Conservation (phyloP, 495 filamentous ascomycete genomes). For the Annulohypoxylon maeteangense region DNA sequence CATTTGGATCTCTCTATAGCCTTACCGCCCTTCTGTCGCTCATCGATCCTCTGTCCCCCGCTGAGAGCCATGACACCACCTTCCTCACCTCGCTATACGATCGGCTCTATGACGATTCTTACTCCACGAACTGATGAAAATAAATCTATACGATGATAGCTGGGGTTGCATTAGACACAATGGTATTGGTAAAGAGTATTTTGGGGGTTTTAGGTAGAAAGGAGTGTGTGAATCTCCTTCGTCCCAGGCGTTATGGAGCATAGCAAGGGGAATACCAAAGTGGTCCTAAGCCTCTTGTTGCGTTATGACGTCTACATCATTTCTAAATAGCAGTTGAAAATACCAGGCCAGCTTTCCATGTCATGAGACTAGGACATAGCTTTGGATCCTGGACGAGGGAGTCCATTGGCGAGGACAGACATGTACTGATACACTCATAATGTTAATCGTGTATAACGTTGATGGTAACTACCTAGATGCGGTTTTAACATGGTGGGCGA, state of each 20-base stretch:
- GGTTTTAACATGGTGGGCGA: not conserved
- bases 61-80: conserved; percentile 25
- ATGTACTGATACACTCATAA: conserved; percentile 35
- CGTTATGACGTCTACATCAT: not conserved
- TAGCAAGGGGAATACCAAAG: conserved; percentile 34
- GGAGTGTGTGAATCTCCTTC: conserved; percentile 26
- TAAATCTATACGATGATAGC: conserved; percentile 27
- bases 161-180: conserved; percentile 24
- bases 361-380: conserved; percentile 33
- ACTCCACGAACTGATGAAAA: conserved; percentile 42
- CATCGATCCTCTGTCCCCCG: conserved; percentile 39
- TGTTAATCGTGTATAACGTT: conserved; percentile 41
- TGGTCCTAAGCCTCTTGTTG: conserved; percentile 6
- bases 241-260: conserved; percentile 35
- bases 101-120: conserved; percentile 37
- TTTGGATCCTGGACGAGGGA: conserved; percentile 24
- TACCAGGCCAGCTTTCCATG: conserved; percentile 26
- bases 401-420: conserved; percentile 15
- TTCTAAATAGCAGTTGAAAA: conserved; percentile 25
- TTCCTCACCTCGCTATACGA: conserved; percentile 36
- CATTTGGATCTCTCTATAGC: conserved; percentile 43
- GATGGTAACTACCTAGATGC: conserved; percentile 17
- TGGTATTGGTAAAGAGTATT: conserved; percentile 36
- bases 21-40: conserved; percentile 34
- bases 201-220: conserved; percentile 22